A percentile compares a stretch with the other conserved stretches of the same genome.
Evolutionary conservation across 148 eudicot genomes (phyloP).

Genomic region (Camellia japonica): DNA sequence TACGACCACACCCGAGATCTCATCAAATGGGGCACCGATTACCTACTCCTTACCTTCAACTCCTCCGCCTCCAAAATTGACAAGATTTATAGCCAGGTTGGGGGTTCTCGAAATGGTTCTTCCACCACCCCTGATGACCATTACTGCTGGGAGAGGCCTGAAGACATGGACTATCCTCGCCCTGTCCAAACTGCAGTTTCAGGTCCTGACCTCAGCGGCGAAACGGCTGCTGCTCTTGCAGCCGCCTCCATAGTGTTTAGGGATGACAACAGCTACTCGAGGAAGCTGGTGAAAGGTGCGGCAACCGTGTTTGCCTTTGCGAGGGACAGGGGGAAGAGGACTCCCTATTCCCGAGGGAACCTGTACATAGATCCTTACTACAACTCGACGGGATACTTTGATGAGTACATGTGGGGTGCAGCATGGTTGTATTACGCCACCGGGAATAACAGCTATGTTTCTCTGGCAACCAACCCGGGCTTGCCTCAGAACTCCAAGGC

Average conservation of each 20-base stretch:
- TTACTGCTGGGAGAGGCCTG: constrained; percentile 79
- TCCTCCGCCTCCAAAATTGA: constrained; percentile 36
- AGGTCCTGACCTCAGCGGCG: constrained; percentile 64
- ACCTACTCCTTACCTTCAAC: constrained; percentile 60
- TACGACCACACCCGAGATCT: constrained; percentile 52
- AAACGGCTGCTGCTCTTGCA: constrained; percentile 83
- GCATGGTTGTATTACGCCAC: constrained; percentile 86
- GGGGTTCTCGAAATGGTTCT: constrained; percentile 47
- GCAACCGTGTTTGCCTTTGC: constrained; percentile 53
- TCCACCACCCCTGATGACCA: constrained; percentile 53
- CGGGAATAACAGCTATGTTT: constrained; percentile 46
- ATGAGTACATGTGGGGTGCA: constrained; percentile 80
- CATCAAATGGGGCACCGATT: constrained; percentile 67
- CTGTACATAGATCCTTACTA: constrained; percentile 44
- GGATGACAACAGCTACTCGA: constrained; percentile 42
- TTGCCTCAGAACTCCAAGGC: constrained; percentile 49
- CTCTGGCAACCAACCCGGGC: constrained; percentile 53
- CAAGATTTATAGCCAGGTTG: constrained; percentile 60
- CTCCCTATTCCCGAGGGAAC: constrained; percentile 41
- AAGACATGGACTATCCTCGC: constrained; percentile 67
- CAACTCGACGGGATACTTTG: constrained; percentile 65
- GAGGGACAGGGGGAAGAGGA: constrained; percentile 33
- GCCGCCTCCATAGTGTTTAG: constrained; percentile 76
- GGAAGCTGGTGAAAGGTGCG: constrained; percentile 55
- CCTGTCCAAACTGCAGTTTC: constrained; percentile 36